phyloP scores from a whole-genome alignment of 768 basidiomycete genomes.

The Russula dissimulans region DNA sequence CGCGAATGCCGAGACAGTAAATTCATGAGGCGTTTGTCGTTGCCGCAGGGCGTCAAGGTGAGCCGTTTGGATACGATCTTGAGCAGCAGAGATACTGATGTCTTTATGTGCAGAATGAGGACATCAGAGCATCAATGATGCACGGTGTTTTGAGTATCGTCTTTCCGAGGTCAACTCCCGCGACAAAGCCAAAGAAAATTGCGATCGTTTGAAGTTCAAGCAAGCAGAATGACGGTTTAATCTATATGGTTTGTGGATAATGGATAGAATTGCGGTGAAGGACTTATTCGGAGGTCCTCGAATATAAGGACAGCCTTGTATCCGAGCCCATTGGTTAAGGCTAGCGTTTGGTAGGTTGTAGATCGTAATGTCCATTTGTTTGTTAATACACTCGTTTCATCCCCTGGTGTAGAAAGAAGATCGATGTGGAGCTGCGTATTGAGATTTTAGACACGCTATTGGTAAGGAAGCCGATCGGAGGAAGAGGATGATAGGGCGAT shows the following conservation, averaged over 20 bases:
- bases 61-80: neutral
- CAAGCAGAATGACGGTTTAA: neutral
- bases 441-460: no score
- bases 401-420: no score
- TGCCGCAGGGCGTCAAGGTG: constrained; percentile 25
- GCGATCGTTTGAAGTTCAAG: constrained; percentile 19
- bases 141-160: constrained; percentile 38
- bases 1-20: constrained; percentile 25
- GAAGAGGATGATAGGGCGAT: no score
- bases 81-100: neutral
- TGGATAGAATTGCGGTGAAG: neutral
- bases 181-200: constrained; percentile 38
- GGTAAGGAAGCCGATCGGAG: no score
- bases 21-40: constrained; percentile 22
- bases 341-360: no score
- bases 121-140: constrained; percentile 37
- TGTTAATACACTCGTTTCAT: no score
- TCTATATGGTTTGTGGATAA: neutral
- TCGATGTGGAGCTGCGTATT: no score
- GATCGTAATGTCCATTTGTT: no score
- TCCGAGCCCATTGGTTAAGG: no score
- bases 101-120: constrained; percentile 18
- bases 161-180: constrained; percentile 39
- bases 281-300: neutral
- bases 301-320: no score